Evolutionary conservation across 108 stramenopile genomes (phyloP).

Genomic region (Aurantiochytrium sp.): DNA sequence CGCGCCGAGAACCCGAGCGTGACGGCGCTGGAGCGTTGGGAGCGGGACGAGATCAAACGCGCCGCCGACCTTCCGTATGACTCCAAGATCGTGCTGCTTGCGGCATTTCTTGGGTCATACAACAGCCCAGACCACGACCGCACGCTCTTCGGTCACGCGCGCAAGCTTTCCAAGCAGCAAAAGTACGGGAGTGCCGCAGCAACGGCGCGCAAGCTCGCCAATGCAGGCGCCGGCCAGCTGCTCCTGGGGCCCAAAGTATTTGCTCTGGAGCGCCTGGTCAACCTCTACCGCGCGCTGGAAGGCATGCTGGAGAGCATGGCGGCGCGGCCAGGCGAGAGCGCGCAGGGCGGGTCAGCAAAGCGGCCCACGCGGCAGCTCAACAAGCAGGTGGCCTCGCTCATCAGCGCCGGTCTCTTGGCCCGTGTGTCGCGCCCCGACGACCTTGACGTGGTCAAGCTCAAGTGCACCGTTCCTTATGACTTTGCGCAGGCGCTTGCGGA

Average conservation of each 20-base stretch:
- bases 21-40: background rate
- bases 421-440: background rate
- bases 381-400: background rate
- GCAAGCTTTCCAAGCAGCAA: background rate
- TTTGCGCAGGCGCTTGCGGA: background rate
- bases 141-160: background rate
- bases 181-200: background rate
- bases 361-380: background rate
- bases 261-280: background rate
- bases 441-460: background rate
- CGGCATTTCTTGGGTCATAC: background rate
- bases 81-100: background rate
- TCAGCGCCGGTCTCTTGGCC: background rate
- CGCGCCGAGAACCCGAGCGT: background rate
- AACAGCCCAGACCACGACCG: background rate
- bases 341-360: background rate
- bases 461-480: background rate
- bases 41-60: background rate
- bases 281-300: background rate
- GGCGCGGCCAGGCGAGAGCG: background rate
- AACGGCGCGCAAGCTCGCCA: background rate
- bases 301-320: background rate
- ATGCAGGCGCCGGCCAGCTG: background rate
- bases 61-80: constrained; percentile 15
- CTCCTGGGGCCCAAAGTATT: background rate